These are phyloP conservation scores for Larix sibirica DNA, from an alignment of 83 land plant genomes.

Conservation along the genomic window DNA sequence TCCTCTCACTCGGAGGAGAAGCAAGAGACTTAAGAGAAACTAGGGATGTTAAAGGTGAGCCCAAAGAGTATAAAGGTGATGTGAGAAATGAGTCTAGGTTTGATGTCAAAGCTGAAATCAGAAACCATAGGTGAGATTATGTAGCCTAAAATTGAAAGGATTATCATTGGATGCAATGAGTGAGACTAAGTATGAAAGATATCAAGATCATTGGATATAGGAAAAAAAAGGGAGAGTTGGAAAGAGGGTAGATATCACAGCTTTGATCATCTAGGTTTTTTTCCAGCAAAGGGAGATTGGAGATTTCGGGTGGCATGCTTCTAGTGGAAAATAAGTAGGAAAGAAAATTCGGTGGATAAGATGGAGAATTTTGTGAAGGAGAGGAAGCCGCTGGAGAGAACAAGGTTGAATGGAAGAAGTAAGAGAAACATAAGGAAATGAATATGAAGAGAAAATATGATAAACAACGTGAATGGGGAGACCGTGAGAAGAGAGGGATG, in stretches of 20 bases:
- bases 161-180: constrained; percentile 25
- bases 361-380: constrained; percentile 34
- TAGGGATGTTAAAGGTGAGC: constrained; percentile 27
- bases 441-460: constrained; percentile 67
- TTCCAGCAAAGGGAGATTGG: neutral
- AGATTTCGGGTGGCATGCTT: constrained; percentile 24
- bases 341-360: constrained; percentile 35
- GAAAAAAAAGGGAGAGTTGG: constrained; percentile 34
- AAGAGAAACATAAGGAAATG: constrained; percentile 58
- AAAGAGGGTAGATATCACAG: constrained; percentile 39
- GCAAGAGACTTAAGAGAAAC: too few species aligned
- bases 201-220: constrained; percentile 19
- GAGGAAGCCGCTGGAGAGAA: constrained; percentile 60
- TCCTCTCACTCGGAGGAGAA: constrained; percentile 2
- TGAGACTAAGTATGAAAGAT: constrained; percentile 38
- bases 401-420: constrained; percentile 44
- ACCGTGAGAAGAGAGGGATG: constrained; percentile 54
- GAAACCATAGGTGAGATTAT: constrained; percentile 36
- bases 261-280: constrained; percentile 22
- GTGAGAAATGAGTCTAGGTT: constrained; percentile 23
- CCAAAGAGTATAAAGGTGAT: constrained; percentile 38
- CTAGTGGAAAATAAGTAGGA: constrained; percentile 20
- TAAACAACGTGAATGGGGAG: constrained; percentile 53
- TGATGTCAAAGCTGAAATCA: constrained; percentile 24
- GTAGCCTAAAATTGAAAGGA: constrained; percentile 38